Evolutionary conservation across 768 basidiomycete genomes (phyloP).

Genomic region (Tylopilus balloui): DNA sequence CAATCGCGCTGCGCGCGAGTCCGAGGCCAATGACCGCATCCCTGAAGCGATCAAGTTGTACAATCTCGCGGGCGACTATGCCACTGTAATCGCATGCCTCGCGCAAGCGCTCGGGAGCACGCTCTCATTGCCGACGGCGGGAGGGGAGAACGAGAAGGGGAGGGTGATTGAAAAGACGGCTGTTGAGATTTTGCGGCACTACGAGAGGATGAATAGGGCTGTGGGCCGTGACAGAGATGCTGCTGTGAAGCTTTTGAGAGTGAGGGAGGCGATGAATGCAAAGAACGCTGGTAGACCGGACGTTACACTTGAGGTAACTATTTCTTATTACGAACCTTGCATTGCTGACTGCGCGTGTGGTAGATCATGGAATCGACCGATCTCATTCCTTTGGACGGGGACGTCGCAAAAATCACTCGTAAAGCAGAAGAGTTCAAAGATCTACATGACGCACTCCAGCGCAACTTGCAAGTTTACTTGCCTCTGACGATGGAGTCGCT

Average conservation of each 20-base stretch:
- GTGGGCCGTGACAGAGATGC: constrained; percentile 72
- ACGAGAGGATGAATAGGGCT: constrained; percentile 69
- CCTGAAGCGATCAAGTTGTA: constrained; percentile 93
- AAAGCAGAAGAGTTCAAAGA: constrained; percentile 88
- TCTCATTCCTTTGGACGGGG: constrained; percentile 82
- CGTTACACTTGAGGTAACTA: constrained; percentile 72
- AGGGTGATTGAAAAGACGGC: constrained; percentile 69
- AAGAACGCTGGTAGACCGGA: constrained; percentile 72
- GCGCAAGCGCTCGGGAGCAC: constrained; percentile 85
- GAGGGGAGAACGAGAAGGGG: constrained; percentile 54
- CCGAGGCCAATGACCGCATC: constrained; percentile 78
- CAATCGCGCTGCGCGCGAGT: constrained; percentile 73
- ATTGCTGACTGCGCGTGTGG: not conserved
- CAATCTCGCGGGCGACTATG: constrained; percentile 89
- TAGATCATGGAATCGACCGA: constrained; percentile 86
- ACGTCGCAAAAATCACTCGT: constrained; percentile 79
- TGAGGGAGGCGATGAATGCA: constrained; percentile 76
- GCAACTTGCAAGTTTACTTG: constrained; percentile 85
- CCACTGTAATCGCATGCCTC: constrained; percentile 82
- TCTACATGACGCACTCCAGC: constrained; percentile 78
- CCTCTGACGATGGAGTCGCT: constrained; percentile 91
- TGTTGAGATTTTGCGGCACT: constrained; percentile 72
- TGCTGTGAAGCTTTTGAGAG: constrained; percentile 66
- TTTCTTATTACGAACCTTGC: not conserved
- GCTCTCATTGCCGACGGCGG: constrained; percentile 55